A percentile compares a stretch with the other conserved stretches of the same genome.
Evolutionary conservation across 257 asterid species (phyloP).

Genomic region (Mitragyna speciosa): DNA sequence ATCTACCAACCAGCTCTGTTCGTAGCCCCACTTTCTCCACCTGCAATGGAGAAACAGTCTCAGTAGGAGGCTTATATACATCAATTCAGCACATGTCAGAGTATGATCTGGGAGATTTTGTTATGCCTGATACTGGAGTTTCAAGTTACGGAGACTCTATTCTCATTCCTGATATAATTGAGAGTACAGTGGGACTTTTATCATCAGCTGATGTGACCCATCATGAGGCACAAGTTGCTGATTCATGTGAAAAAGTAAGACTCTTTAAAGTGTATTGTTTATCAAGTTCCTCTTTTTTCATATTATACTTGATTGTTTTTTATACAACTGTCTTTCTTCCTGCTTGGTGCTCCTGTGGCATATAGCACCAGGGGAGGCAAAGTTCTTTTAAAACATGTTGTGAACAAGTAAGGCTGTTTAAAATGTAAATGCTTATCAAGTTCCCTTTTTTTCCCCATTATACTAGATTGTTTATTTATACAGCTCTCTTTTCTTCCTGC

Average conservation of each 20-base stretch:
- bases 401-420: too few relatives aligned
- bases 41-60: slow-evolving; percentile 62
- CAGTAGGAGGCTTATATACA: slow-evolving; percentile 44
- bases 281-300: not conserved
- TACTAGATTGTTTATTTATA: too few relatives aligned
- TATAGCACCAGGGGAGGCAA: too few relatives aligned
- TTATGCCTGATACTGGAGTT: slow-evolving; percentile 51
- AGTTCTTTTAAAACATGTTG: too few relatives aligned
- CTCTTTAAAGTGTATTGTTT: not conserved
- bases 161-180: slow-evolving; percentile 71
- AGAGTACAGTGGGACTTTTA: slow-evolving; percentile 68
- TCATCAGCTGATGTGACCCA: slow-evolving; percentile 74
- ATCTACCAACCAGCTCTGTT: slow-evolving; percentile 55
- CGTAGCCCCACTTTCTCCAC: slow-evolving; percentile 75
- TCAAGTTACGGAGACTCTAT: slow-evolving; percentile 65
- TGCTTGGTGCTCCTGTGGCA: too few relatives aligned
- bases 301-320: not conserved
- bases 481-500: too few relatives aligned
- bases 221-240: slow-evolving; percentile 55
- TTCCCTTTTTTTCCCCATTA: too few relatives aligned
- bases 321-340: too few relatives aligned
- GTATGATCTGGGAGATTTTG: slow-evolving; percentile 57
- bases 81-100: slow-evolving; percentile 45
- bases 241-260: slow-evolving; percentile 70
- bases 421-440: too few relatives aligned